Evolutionary conservation across 768 basidiomycete species (phyloP), one percentile per base, ranked within the genome.

Genomic region (Mycena floridula): DNA sequence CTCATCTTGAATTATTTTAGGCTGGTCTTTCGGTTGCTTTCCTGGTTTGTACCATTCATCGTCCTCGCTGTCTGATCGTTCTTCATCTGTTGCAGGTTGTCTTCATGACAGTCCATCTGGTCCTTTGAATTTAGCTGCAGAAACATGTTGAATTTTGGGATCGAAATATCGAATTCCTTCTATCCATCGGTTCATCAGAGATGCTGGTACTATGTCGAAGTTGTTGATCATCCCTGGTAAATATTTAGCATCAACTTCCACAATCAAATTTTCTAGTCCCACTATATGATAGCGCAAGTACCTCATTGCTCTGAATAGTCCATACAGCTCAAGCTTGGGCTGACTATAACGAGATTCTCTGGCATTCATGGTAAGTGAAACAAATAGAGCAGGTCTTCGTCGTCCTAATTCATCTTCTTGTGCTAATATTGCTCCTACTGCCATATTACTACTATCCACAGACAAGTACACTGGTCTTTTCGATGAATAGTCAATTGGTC

Each of bases 161-260:
- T 63, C 54, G 43, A 64, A 70, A 25, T 61, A 45, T 0, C 54
- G n/a, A 2, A 70, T 63, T 4, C 56, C 43, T 7, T 55, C 56
- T 16, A 68, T 63, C 69, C 68, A 70, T 3, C 63, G 37, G 44
- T 68, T 69, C 1, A 69, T 61, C 0, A 59, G 53, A 0, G 60
- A 56, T 37, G 61, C 62, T 0, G 65, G 68, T 26, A 57, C 49
- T 26, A 66, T 50, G 15, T 63, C 63, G 0, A 60, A 68, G 4
- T 41, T 18, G n/a, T 42, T 68, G 61, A 0, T 65, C 53, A 1
- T 49, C 47, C 0, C 57, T 52, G 27, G 57, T 5, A 63, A 54
- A 37, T 56, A 62, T 7, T 54, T 45, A 1, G 58, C 59, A 42
- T 63, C 56, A 1, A 57, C 53, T 39, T 64, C 55, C 1, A 59